Conservation (phyloP, 2,329 filamentous ascomycete species). For the Aphanocladium album region DNA sequence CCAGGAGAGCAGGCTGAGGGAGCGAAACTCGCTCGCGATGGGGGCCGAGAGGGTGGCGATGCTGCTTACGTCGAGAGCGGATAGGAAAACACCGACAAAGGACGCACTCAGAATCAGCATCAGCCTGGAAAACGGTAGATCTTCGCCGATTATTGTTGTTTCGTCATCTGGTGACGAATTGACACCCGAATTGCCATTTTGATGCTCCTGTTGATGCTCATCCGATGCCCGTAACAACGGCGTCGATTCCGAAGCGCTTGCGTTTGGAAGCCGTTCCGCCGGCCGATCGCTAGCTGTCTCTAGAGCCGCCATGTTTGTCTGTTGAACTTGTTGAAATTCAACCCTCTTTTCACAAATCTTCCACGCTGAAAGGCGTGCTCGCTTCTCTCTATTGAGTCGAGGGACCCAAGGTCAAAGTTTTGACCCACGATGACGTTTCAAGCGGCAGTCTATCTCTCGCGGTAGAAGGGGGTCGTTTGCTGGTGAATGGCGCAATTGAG, state of each 20-base stretch:
- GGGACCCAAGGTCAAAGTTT: no score
- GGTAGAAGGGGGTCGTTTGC: no score
- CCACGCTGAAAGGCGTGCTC: no score
- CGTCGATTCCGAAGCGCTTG: background rate
- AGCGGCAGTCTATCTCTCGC: no score
- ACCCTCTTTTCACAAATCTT: no score
- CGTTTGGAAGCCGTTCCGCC: background rate
- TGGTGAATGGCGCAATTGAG: no score
- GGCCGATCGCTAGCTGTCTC: no score
- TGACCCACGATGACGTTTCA: no score
- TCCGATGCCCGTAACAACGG: background rate
- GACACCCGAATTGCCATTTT: background rate
- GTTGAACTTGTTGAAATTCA: no score
- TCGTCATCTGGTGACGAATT: background rate
- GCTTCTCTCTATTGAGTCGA: no score
- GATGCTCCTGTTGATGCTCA: background rate
- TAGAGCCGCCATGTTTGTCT: no score
- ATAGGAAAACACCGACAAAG: conserved; percentile 59
- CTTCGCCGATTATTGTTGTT: background rate
- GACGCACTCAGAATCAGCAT: conserved; percentile 48
- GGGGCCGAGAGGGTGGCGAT: conserved; percentile 79
- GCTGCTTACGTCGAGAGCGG: conserved; percentile 68
- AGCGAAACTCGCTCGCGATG: conserved; percentile 78
- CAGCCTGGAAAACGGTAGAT: background rate
- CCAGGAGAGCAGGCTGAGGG: conserved; percentile 78